Conservation (phyloP, 2,329 filamentous ascomycete genomes). For the Aspergillus oerlinghausenensis region DNA sequence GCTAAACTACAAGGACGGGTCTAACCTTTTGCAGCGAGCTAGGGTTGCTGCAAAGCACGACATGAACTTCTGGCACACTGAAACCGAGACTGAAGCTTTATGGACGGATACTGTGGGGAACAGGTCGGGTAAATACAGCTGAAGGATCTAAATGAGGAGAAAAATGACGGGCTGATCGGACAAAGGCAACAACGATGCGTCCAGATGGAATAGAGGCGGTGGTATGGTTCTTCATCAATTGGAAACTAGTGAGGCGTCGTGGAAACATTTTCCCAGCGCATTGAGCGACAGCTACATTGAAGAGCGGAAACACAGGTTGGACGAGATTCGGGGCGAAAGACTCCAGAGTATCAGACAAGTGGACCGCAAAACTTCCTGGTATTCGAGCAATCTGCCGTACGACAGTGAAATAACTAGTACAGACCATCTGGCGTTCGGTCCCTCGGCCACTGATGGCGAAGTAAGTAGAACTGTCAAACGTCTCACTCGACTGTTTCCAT, state of each 20-base stretch:
- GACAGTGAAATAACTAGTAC: too few species aligned
- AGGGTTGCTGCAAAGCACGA: neutral
- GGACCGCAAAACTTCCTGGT: too few species aligned
- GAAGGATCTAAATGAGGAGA: neutral
- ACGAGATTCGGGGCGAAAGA: neutral
- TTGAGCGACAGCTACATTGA: conserved; percentile 19
- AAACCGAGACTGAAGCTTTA: neutral
- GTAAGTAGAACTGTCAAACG: conserved; percentile 8
- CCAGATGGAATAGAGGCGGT: conserved; percentile 18
- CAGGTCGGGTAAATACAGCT: conserved; percentile 21
- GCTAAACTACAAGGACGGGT: neutral
- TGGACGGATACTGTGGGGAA: conserved; percentile 37
- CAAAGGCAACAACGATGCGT: neutral
- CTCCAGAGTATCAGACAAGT: too few species aligned
- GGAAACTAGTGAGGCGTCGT: conserved; percentile 15
- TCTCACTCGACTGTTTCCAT: neutral
- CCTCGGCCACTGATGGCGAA: conserved; percentile 8
- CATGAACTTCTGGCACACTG: neutral
- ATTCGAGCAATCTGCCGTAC: too few species aligned
- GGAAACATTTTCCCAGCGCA: conserved; percentile 20
- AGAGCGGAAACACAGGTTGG: conserved; percentile 23
- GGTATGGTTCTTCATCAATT: conserved; percentile 17
- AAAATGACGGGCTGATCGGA: neutral
- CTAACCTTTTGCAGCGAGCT: neutral
- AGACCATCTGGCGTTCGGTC: conserved; percentile 12